Evolutionary conservation across 768 basidiomycete genomes (phyloP).

Genomic region (Russula earlei): DNA sequence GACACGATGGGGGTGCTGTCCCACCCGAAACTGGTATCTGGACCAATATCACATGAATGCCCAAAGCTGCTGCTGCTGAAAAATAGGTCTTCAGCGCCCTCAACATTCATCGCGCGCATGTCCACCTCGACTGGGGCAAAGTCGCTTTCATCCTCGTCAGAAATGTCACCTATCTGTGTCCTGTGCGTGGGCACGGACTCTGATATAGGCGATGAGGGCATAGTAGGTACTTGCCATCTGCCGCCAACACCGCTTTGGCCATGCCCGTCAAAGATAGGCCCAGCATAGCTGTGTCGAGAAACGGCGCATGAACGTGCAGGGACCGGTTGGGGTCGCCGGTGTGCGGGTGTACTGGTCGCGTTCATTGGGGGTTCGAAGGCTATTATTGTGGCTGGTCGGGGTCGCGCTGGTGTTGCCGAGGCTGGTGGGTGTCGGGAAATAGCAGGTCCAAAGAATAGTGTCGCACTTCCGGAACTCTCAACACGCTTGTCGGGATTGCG

Average conservation of each 20-base stretch:
- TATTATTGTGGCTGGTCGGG: slow-evolving; percentile 11
- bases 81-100: slow-evolving; percentile 19
- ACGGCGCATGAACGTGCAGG: background rate
- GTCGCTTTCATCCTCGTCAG: slow-evolving; percentile 17
- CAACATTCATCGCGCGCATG: slow-evolving; percentile 9
- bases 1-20: slow-evolving; percentile 9
- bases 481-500: slow-evolving; percentile 1
- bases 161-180: slow-evolving; percentile 17
- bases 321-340: background rate
- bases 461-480: slow-evolving; percentile 17
- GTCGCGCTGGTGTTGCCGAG: slow-evolving; percentile 4
- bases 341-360: slow-evolving; percentile 11
- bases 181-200: background rate
- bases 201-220: slow-evolving; percentile 10
- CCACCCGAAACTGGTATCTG: slow-evolving; percentile 20
- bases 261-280: background rate
- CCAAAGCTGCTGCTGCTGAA: slow-evolving; percentile 20
- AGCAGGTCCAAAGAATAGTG: slow-evolving; percentile 18
- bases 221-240: background rate
- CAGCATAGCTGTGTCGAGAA: slow-evolving; percentile 16
- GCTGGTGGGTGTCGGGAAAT: slow-evolving; percentile 3
- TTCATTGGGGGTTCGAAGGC: slow-evolving; percentile 11
- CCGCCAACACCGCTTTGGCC: background rate
- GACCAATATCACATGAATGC: slow-evolving; percentile 11
- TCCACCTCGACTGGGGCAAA: slow-evolving; percentile 17